phyloP scores from a whole-genome alignment of 1,284 basidiomycete species.

The Cutaneotrichosporon sp. region DNA sequence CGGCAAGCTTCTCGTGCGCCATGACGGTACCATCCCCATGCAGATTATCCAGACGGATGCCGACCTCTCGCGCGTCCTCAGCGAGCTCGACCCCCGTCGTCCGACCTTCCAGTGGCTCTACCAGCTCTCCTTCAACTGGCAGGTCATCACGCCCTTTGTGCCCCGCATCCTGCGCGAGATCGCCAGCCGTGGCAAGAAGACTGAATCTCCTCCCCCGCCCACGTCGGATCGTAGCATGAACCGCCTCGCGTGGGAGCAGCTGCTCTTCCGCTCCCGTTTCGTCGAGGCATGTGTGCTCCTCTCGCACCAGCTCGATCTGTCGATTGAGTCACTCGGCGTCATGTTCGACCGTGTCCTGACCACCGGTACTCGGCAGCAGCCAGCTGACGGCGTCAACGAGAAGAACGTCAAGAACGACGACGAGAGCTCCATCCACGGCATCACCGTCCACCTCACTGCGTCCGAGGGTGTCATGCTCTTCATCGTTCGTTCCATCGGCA shows the following conservation, averaged over 20 bases:
- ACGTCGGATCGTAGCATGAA: slow-evolving; percentile 27
- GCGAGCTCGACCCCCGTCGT: slow-evolving; percentile 51
- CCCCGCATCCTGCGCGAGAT: slow-evolving; percentile 45
- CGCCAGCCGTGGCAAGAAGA: slow-evolving; percentile 18
- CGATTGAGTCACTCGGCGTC: slow-evolving; percentile 58
- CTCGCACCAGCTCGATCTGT: slow-evolving; percentile 50
- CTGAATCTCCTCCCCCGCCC: slow-evolving; percentile 21
- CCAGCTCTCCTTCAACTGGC: slow-evolving; percentile 53
- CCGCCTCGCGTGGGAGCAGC: slow-evolving; percentile 28
- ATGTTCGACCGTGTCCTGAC: slow-evolving; percentile 55
- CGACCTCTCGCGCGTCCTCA: slow-evolving; percentile 48
- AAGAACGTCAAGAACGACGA: slow-evolving; percentile 32
- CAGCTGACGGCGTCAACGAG: slow-evolving; percentile 19
- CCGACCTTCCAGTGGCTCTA: slow-evolving; percentile 55
- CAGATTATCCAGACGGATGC: slow-evolving; percentile 52
- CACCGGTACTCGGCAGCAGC: slow-evolving; percentile 46
- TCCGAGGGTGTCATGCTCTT: slow-evolving; percentile 53
- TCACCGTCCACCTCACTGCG: slow-evolving; percentile 39
- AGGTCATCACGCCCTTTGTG: slow-evolving; percentile 50
- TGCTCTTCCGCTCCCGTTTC: slow-evolving; percentile 51
- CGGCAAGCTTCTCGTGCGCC: slow-evolving; percentile 52
- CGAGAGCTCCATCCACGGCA: slow-evolving; percentile 45
- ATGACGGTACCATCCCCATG: slow-evolving; percentile 53
- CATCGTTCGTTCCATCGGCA: slow-evolving; percentile 51
- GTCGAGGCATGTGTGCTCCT: slow-evolving; percentile 51